Evolutionary conservation across 73 alveolate genomes (phyloP).

Genomic region (Paramecium caudatum): DNA sequence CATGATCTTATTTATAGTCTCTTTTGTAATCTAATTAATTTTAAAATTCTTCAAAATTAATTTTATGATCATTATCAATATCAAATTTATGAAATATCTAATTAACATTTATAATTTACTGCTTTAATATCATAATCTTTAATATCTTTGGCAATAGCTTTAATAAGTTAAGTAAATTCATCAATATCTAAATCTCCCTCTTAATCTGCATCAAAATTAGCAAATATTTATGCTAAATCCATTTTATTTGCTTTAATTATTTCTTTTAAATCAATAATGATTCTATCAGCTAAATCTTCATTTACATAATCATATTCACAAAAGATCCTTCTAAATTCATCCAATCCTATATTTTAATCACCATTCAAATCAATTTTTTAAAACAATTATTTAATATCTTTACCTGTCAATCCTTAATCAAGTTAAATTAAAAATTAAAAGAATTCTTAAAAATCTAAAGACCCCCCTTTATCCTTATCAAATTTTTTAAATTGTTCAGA

Average conservation of each 20-base stretch:
- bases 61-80: neutral
- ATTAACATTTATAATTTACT: neutral
- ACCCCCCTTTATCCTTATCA: conserved; percentile 14
- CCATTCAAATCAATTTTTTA: neutral
- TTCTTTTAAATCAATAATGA: conserved; percentile 28
- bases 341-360: neutral
- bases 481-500: neutral
- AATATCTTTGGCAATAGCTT: neutral
- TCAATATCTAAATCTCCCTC: conserved; percentile 23
- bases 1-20: neutral
- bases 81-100: conserved; percentile 41
- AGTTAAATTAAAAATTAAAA: neutral
- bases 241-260: conserved; percentile 43
- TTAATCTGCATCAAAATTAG: conserved; percentile 24
- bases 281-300: conserved; percentile 57
- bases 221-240: neutral
- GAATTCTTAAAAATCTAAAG: conserved; percentile 50
- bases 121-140: conserved; percentile 3
- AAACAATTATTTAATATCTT: conserved; percentile 22
- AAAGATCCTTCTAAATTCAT: conserved; percentile 27
- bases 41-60: conserved; percentile 8
- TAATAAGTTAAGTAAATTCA: conserved; percentile 14
- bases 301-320: conserved; percentile 34
- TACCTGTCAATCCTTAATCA: conserved; percentile 29
- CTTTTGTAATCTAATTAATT: neutral